phyloP scores from a whole-genome alignment of 148 eudicot genomes.

The Arbutus unedo region DNA sequence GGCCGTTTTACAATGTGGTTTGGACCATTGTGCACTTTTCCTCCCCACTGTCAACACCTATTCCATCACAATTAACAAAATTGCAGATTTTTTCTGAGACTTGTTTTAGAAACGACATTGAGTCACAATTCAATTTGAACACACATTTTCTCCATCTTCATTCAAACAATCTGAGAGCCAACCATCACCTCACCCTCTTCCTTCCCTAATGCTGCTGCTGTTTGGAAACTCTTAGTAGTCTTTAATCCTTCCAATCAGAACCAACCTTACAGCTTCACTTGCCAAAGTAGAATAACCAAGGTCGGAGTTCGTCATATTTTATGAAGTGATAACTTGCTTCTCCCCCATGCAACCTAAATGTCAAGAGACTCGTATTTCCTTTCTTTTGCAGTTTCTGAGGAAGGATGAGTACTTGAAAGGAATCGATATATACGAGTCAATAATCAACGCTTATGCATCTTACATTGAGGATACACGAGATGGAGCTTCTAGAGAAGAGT shows the following conservation, averaged over 20 bases:
- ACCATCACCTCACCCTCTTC: neutral
- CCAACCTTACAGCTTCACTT: neutral
- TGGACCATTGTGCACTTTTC: neutral
- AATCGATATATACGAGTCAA: slow-evolving; percentile 54
- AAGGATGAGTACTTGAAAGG: slow-evolving; percentile 69
- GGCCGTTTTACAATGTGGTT: neutral
- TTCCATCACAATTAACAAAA: neutral
- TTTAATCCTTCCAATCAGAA: neutral
- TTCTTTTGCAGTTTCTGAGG: slow-evolving; percentile 57
- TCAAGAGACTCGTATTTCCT: neutral
- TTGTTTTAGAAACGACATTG: neutral
- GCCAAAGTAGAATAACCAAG: neutral
- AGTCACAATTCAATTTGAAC: neutral
- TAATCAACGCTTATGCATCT: slow-evolving; percentile 65
- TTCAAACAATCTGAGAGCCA: neutral
- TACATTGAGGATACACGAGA: slow-evolving; percentile 32
- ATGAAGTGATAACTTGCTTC: neutral
- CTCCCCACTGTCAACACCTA: neutral
- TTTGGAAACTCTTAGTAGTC: neutral
- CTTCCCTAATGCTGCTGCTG: neutral
- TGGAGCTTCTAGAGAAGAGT: slow-evolving; percentile 51
- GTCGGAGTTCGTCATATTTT: neutral
- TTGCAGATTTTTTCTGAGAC: neutral
- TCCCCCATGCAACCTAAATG: slow-evolving; percentile 7
- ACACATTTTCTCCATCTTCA: neutral